These are phyloP conservation scores for Fagopyrum esculentum DNA, from an alignment of 148 eudicot species.

Conservation along the genomic window DNA sequence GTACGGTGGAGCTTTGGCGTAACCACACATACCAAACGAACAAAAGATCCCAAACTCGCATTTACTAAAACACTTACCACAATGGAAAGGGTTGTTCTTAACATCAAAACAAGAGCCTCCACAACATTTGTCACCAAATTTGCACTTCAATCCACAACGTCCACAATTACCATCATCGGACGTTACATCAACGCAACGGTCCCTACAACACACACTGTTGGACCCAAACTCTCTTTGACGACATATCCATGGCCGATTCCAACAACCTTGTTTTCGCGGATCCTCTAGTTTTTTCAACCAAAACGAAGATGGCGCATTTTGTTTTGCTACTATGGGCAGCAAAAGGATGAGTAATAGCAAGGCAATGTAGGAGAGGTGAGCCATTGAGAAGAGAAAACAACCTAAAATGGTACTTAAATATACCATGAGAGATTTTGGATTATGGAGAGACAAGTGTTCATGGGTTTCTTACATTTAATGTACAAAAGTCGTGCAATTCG, in stretches of 20 bases:
- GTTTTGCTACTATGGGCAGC: neutral
- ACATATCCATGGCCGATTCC: constrained; percentile 71
- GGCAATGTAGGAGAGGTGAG: neutral
- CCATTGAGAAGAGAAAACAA: neutral
- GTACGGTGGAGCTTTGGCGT: constrained; percentile 49
- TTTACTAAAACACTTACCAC: constrained; percentile 50
- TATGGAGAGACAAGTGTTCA: neutral
- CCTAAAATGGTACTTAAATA: neutral
- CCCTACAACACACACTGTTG: constrained; percentile 41
- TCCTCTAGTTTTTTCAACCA: constrained; percentile 44
- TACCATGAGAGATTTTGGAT: neutral
- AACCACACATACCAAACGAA: constrained; percentile 63
- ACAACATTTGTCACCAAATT: constrained; percentile 71
- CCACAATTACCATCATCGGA: constrained; percentile 64
- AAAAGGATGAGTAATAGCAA: neutral
- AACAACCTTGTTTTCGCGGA: constrained; percentile 45
- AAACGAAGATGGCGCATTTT: constrained; percentile 17
- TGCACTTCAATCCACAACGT: constrained; percentile 64
- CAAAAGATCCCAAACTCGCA: constrained; percentile 47
- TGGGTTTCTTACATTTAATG: neutral
- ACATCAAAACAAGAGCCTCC: constrained; percentile 43
- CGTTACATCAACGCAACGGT: constrained; percentile 51
- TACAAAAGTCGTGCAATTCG: neutral
- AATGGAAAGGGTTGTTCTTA: constrained; percentile 43
- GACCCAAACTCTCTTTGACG: constrained; percentile 26